A percentile compares a stretch with the other conserved stretches of the same genome.
Conservation (phyloP, 768 basidiomycete species). For the Lactarius quietus region DNA sequence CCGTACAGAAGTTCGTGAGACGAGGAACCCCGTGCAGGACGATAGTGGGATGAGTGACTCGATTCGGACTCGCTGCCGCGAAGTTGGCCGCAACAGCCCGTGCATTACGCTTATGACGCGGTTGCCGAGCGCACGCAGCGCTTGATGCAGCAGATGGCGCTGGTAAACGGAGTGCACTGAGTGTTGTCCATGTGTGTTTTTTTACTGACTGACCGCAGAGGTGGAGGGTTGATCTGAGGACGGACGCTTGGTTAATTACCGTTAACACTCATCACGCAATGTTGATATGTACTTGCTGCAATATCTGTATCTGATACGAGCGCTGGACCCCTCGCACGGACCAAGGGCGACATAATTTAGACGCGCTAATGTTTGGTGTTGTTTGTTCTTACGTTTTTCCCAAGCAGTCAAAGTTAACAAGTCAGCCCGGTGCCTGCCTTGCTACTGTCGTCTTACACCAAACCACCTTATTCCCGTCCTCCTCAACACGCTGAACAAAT, state of each 20-base stretch:
- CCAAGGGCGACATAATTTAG: not conserved
- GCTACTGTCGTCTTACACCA: not conserved
- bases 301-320: conserved; percentile 7
- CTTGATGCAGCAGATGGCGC: conserved; percentile 40
- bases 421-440: not conserved
- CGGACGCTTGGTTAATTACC: conserved; percentile 11
- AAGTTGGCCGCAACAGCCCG: conserved; percentile 43
- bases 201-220: not conserved
- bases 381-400: conserved; percentile 10
- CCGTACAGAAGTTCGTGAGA: conserved; percentile 32
- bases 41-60: conserved; percentile 38
- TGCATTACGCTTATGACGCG: conserved; percentile 88
- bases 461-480: conserved; percentile 3
- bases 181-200: not conserved
- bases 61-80: conserved; percentile 46
- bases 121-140: conserved; percentile 75
- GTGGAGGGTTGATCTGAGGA: conserved; percentile 1
- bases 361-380: conserved; percentile 10
- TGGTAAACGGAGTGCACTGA: conserved; percentile 33
- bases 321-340: not conserved
- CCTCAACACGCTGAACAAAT: conserved; percentile 7
- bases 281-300: conserved; percentile 25
- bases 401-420: not conserved
- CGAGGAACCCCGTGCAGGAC: conserved; percentile 31
- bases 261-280: conserved; percentile 17